These are phyloP conservation scores for Geranium brycei DNA, from an alignment of 345 rosid genomes.

Conservation along the genomic window DNA sequence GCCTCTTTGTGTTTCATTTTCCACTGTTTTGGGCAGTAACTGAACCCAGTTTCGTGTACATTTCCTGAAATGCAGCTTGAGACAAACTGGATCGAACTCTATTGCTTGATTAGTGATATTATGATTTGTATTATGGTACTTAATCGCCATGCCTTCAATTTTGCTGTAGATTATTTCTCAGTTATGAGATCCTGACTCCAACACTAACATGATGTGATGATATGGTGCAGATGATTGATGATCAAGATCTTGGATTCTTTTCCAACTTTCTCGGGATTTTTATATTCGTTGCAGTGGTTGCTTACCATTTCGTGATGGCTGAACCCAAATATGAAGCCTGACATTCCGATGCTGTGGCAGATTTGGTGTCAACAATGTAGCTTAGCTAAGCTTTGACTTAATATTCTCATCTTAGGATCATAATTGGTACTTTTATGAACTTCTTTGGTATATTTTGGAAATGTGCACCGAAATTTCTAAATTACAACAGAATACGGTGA, in stretches of 20 bases:
- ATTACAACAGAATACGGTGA: too few species aligned
- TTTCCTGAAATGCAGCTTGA: too few species aligned
- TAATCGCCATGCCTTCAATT: background rate
- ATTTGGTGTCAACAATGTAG: background rate
- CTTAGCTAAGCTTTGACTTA: background rate
- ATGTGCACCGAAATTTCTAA: background rate
- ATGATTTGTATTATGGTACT: background rate
- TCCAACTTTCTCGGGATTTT: constrained; percentile 73
- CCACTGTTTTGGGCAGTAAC: too few species aligned
- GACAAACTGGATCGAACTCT: background rate
- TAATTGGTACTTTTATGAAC: background rate
- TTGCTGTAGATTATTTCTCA: background rate
- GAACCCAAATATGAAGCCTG: constrained; percentile 70
- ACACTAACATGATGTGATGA: background rate
- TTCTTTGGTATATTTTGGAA: background rate
- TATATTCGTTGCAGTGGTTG: constrained; percentile 58
- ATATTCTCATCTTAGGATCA: background rate
- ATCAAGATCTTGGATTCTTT: constrained; percentile 62
- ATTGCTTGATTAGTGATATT: background rate
- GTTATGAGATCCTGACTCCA: background rate
- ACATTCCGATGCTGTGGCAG: background rate
- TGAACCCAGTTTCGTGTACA: too few species aligned
- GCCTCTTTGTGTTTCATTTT: too few species aligned
- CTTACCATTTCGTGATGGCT: constrained; percentile 76
- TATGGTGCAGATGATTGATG: constrained; percentile 69